Evolutionary conservation across 2,329 filamentous ascomycete genomes (phyloP), one percentile per base, ranked within the genome.

Genomic region (Tolypocladium album): DNA sequence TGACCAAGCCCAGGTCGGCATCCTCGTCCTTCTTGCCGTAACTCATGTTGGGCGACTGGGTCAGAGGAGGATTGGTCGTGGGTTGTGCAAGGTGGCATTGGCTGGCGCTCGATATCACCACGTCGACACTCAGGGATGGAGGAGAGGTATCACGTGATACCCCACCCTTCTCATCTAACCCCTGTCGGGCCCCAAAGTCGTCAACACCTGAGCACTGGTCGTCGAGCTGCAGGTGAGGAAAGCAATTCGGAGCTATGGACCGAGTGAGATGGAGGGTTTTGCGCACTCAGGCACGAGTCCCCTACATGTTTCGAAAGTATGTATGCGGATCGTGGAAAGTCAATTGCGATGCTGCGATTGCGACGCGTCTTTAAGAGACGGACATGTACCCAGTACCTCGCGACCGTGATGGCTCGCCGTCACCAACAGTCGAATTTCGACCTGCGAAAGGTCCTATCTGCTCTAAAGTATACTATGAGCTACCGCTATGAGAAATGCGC

Each of bases 21-120:
- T 99, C 94, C 83, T 97, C 94, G 77, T 99, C 93, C 83, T 96
- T 97, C 82, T 99, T 99, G 82, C 93, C 88, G 85, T 94, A 96
- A 79, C 89, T 94, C 92, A 96, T 96, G 72, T 68, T 86, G 79
- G 78, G 78, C 76, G 70, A 69, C 68, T 70, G 67, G 68, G 67
- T 69, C 65, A 67, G 50, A 59, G 61, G 64, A 65, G 67, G 65
- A 66, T 67, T 36, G 66, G 68, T 71, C 67, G 66, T 68, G 66
- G 68, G 58, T 68, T 70, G 67, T 67, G 68, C 70, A 56, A 69
- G 69, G 68, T 69, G 68, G 66, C 68, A 71, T 64, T 67, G 67
- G 65, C 65, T 67, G 62, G 64, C 66, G 59, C 64, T 60, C 60
- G 63, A 69, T 59, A 73, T 71, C 73, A 75, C 72, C 73, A 75